Percentiles rank a stretch among this genome's conserved stretches.
These are phyloP conservation scores for Malus hybrid DNA, from an alignment of 331 rosid species.

Conservation along the genomic window DNA sequence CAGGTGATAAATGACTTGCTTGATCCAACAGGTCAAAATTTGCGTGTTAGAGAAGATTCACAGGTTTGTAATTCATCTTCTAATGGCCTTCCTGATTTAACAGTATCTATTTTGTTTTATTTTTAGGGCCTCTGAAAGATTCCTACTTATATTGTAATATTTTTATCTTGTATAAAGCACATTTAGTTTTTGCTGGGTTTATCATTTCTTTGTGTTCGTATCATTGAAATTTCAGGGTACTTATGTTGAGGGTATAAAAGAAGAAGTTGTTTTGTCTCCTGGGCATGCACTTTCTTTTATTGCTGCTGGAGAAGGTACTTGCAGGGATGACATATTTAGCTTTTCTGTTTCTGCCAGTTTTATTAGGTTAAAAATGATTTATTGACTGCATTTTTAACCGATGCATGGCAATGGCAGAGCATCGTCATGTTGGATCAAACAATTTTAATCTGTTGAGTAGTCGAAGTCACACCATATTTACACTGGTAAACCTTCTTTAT, in stretches of 20 bases:
- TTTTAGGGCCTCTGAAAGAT: not conserved
- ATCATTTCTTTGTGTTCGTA: not conserved
- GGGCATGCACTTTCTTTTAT: slow-evolving; percentile 98
- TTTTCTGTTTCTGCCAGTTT: not conserved
- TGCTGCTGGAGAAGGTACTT: slow-evolving; percentile 97
- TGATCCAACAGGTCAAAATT: slow-evolving; percentile 98
- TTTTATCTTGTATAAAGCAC: not conserved
- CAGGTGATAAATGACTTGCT: slow-evolving; percentile 99
- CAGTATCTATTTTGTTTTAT: not conserved
- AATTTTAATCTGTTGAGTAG: slow-evolving; percentile 97
- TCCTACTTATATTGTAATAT: not conserved
- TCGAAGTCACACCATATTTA: slow-evolving; percentile 98
- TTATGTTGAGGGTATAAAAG: slow-evolving; percentile 99
- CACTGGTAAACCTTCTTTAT: slow-evolving; percentile 58
- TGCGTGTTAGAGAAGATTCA: slow-evolving; percentile 97
- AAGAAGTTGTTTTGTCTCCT: slow-evolving; percentile 96
- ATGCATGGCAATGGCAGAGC: slow-evolving; percentile 57
- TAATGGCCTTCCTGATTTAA: not conserved
- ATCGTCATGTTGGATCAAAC: slow-evolving; percentile 99
- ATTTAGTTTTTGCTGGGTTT: not conserved
- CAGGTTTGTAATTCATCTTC: slow-evolving; percentile 53
- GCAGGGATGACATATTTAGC: slow-evolving; percentile 7
- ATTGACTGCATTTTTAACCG: slow-evolving; percentile 1
- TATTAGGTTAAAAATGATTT: slow-evolving; percentile 2
- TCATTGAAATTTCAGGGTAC: slow-evolving; percentile 64